Base-by-base conservation (phyloP, 1,284 basidiomycete species). In the Schizopora paradoxa region DNA sequence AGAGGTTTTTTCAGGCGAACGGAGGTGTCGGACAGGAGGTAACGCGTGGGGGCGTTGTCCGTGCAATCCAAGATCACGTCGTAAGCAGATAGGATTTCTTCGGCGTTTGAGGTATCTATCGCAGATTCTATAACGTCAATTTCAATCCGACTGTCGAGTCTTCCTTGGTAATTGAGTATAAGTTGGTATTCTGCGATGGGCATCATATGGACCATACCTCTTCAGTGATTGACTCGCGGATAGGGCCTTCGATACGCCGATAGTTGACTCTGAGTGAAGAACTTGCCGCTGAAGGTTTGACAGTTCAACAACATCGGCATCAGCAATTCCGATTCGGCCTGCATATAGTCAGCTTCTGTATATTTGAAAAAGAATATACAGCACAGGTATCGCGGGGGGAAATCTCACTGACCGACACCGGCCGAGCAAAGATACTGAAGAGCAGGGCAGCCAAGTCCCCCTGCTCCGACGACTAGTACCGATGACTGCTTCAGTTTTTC, bases 261-360 rank as follows among this genome's bases (percentile, higher is more conserved):
- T 66, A 0, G 81, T 79, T 3, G 70, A 70, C 63, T 94, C 86
- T 5, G 74, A 83, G 60, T 99, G 95, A 22, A 99, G 71, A 10
- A 98, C 78, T 63, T 99, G 96, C 28, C 96, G 76, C 56, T 96
- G 91, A 1, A 99, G 75, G 63, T 99, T 99, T 19, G 92, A 96
- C 1, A 88, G 59, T 53, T 96, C 91, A 38, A 99, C 92, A 0
- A 66, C 66, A 61, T 99, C 96, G 58, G 92, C 87, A 62, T 99
- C 96, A 39, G 98, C 72, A 35, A 99, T 86, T 0, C 84, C 87
- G 43, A 99, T 77, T 39, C 73, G 72, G 19, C 91, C 91, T 90
- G 51, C 4, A 38, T 43, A 45, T 47, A 42, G 26, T 19, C 35
- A 35, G 37, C 46, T 16, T 21, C 18, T 21, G 18, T 16, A 45